These are phyloP conservation scores for Zygoascus ofunaensis DNA, from an alignment of 805 yeast genomes.

Conservation along the genomic window DNA sequence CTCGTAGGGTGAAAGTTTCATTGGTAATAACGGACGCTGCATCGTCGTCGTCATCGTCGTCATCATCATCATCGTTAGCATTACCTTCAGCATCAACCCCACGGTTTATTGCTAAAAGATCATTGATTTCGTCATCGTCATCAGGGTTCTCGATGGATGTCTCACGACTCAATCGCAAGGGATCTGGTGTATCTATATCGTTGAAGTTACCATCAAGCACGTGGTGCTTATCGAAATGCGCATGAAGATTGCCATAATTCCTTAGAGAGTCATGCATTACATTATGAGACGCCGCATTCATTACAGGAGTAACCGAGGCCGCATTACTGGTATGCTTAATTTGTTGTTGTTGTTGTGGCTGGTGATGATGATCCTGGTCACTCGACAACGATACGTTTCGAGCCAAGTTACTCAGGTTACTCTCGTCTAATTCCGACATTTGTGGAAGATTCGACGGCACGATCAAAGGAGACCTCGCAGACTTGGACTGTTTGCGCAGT, in stretches of 20 bases:
- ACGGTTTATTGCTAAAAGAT: not conserved
- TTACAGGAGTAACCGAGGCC: not conserved
- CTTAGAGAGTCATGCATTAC: not conserved
- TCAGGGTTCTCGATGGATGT: slow-evolving; percentile 8
- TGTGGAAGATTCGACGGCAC: not conserved
- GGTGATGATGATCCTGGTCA: not conserved
- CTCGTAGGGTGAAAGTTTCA: slow-evolving; percentile 81
- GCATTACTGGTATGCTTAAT: not conserved
- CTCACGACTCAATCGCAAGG: slow-evolving; percentile 1
- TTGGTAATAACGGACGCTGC: slow-evolving; percentile 19
- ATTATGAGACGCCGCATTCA: not conserved
- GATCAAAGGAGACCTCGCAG: not conserved
- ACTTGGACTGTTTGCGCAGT: slow-evolving; percentile 4
- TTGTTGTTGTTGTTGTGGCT: too few relatives aligned
- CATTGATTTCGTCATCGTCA: slow-evolving; percentile 5
- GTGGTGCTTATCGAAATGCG: not conserved
- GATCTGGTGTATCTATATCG: not conserved
- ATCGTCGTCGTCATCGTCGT: slow-evolving; percentile 25
- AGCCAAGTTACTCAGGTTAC: not conserved
- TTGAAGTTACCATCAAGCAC: not conserved
- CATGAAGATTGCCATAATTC: not conserved
- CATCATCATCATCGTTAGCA: slow-evolving; percentile 16
- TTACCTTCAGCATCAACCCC: slow-evolving; percentile 12
- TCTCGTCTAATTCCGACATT: not conserved
- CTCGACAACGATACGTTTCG: not conserved